A percentile compares a stretch with the other conserved stretches of the same genome.
phyloP scores from a whole-genome alignment of 2,329 filamentous ascomycete species.

The Colletotrichum lupini region DNA sequence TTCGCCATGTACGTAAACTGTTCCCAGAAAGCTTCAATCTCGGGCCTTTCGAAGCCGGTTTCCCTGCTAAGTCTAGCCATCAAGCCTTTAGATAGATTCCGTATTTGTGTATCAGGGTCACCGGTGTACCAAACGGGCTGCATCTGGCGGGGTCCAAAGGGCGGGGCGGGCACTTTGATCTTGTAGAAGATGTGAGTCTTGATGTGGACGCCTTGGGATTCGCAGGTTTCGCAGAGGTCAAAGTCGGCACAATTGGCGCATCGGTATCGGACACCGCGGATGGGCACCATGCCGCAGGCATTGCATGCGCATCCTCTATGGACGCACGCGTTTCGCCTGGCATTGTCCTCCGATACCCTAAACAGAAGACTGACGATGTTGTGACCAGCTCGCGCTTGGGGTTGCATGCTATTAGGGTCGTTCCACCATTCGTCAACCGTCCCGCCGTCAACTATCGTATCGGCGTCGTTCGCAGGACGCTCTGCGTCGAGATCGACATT shows the following conservation, averaged over 20 bases:
- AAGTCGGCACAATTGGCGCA: conserved; percentile 97
- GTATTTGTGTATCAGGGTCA: conserved; percentile 78
- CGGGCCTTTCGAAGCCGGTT: conserved; percentile 84
- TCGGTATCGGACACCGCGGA: conserved; percentile 90
- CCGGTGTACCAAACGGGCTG: conserved; percentile 90
- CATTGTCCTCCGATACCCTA: conserved; percentile 93
- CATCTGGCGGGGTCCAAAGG: conserved; percentile 82
- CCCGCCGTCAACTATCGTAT: conserved; percentile 51
- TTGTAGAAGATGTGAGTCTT: conserved; percentile 98
- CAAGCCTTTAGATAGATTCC: conserved; percentile 73
- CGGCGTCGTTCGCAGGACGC: conserved; percentile 48
- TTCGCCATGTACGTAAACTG: conserved; percentile 96
- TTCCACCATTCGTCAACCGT: conserved; percentile 64
- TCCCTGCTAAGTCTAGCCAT: conserved; percentile 76
- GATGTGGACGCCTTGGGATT: conserved; percentile 79
- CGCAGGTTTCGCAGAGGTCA: conserved; percentile 94
- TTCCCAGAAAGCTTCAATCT: conserved; percentile 94
- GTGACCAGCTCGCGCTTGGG: conserved; percentile 70
- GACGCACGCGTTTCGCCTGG: conserved; percentile 86
- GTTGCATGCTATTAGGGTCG: conserved; percentile 51
- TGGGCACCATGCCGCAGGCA: conserved; percentile 86
- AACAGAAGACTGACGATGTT: conserved; percentile 89
- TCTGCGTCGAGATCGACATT: conserved; percentile 48
- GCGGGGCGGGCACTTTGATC: conserved; percentile 88
- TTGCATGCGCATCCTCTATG: conserved; percentile 95